These are phyloP conservation scores for Agaricus blazei DNA, from an alignment of 768 basidiomycete genomes.

Conservation along the genomic window DNA sequence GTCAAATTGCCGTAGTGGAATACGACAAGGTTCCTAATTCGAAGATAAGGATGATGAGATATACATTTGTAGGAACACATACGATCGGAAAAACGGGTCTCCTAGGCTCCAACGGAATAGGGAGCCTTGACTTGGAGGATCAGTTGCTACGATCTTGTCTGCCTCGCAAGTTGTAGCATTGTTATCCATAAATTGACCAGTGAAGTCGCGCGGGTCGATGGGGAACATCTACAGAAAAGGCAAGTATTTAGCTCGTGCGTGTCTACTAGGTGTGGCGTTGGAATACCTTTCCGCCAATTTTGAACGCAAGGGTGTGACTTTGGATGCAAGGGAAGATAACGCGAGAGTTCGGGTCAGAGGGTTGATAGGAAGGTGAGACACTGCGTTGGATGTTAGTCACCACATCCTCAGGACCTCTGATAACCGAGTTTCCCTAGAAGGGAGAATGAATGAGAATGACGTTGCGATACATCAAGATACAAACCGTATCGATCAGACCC, in stretches of 20 bases:
- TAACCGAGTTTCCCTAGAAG: slow-evolving; percentile 61
- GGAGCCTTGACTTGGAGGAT: slow-evolving; percentile 46
- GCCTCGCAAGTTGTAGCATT: slow-evolving; percentile 44
- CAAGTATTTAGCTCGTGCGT: background rate
- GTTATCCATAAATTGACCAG: slow-evolving; percentile 30
- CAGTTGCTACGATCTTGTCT: slow-evolving; percentile 53
- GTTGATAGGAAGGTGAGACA: slow-evolving; percentile 31
- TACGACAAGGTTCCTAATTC: slow-evolving; percentile 48
- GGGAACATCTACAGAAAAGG: slow-evolving; percentile 42
- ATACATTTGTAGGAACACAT: slow-evolving; percentile 20
- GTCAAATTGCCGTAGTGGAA: slow-evolving; percentile 73
- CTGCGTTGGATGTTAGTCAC: slow-evolving; percentile 40
- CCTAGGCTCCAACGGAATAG: slow-evolving; percentile 72
- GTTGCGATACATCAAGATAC: slow-evolving; percentile 8
- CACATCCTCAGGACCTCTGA: slow-evolving; percentile 68
- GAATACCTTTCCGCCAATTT: slow-evolving; percentile 53
- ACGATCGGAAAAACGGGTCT: slow-evolving; percentile 70
- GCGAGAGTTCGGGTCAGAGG: slow-evolving; percentile 16
- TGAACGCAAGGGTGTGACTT: slow-evolving; percentile 53
- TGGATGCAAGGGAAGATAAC: slow-evolving; percentile 43
- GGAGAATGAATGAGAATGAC: background rate
- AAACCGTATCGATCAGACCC: slow-evolving; percentile 63
- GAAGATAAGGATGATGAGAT: background rate
- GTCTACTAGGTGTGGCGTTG: background rate
- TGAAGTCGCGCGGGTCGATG: slow-evolving; percentile 68